A percentile compares a stretch with the other conserved stretches of the same genome.
Evolutionary conservation across 176 grass and related monocot species (phyloP).

Genomic region (Paspalum vaginatum): DNA sequence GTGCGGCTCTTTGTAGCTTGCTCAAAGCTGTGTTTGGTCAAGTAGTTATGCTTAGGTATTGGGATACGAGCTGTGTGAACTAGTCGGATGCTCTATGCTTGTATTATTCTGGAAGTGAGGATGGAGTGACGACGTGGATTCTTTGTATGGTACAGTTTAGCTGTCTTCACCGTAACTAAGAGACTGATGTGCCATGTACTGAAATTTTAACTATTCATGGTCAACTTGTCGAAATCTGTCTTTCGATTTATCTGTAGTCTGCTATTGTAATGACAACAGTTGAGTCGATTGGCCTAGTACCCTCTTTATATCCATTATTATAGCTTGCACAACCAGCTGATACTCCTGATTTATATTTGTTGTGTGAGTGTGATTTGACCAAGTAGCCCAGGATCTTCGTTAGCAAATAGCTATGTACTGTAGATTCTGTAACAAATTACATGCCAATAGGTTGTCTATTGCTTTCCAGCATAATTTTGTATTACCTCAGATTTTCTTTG

Average conservation of each 20-base stretch:
- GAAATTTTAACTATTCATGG: not conserved
- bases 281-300: not conserved
- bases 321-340: not conserved
- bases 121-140: not conserved
- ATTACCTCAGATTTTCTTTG: not conserved
- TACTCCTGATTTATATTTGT: too few relatives aligned
- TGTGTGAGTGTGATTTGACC: too few relatives aligned
- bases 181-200: not conserved
- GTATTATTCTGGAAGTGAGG: not conserved
- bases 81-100: not conserved
- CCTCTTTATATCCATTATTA: not conserved
- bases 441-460: not conserved
- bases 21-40: not conserved
- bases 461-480: not conserved
- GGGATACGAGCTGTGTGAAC: not conserved
- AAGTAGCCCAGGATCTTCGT: not conserved
- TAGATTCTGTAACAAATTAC: not conserved
- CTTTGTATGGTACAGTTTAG: not conserved
- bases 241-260: not conserved
- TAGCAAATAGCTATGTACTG: not conserved
- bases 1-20: not conserved
- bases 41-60: not conserved
- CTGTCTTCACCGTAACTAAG: not conserved
- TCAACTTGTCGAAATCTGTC: not conserved
- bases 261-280: not conserved